Conservation (phyloP, 1,139 yeast genomes). For the Candida mesenterica region DNA sequence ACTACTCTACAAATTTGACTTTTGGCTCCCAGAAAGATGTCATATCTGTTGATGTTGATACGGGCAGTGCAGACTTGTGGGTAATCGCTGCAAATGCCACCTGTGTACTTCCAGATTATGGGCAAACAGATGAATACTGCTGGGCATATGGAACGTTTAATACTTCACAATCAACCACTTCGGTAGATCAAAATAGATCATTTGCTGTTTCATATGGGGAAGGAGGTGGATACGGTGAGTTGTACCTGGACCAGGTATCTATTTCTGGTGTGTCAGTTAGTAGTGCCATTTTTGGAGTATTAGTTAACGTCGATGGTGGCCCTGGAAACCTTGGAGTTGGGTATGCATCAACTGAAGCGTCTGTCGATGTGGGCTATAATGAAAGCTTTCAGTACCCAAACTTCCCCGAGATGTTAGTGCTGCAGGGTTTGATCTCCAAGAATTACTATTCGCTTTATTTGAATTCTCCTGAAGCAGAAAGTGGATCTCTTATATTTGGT, state of each 20-base stretch:
- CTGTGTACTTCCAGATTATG: not conserved
- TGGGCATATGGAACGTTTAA: conserved; percentile 10
- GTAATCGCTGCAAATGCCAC: conserved; percentile 9
- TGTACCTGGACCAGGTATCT: conserved; percentile 7
- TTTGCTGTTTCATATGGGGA: conserved; percentile 15
- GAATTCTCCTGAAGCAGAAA: conserved; percentile 11
- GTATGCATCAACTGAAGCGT: conserved; percentile 10
- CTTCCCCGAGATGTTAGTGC: conserved; percentile 19
- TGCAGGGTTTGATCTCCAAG: conserved; percentile 17
- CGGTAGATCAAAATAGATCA: conserved; percentile 3
- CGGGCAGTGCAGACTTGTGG: conserved; percentile 24
- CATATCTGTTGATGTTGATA: conserved; percentile 15
- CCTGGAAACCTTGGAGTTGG: conserved; percentile 23
- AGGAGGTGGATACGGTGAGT: conserved; percentile 9
- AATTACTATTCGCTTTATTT: conserved; percentile 21
- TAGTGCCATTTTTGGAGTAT: conserved; percentile 17
- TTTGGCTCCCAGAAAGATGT: conserved; percentile 11
- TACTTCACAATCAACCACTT: conserved; percentile 7
- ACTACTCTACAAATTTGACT: conserved; percentile 8
- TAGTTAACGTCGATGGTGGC: conserved; percentile 6
- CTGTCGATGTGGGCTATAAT: not conserved
- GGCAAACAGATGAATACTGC: conserved; percentile 4
- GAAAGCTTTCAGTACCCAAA: conserved; percentile 18
- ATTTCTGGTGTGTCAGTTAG: conserved; percentile 4
- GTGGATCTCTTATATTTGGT: conserved; percentile 20